Conservation (phyloP, 768 basidiomycete species). For the Exsudoporus frostii region DNA sequence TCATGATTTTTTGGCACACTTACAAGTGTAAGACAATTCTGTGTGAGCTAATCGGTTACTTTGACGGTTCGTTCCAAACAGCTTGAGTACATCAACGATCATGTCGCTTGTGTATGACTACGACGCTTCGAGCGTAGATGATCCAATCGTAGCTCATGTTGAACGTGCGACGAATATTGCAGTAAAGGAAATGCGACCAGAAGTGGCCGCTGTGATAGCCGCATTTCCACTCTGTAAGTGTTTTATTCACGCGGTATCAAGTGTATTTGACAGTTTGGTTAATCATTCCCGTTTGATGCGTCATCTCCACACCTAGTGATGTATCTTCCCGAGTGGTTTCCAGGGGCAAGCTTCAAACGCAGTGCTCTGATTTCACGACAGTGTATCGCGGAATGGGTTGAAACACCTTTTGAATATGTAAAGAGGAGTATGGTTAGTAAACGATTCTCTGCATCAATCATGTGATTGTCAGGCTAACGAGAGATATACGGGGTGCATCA, state of each 20-base stretch:
- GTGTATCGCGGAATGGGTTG: conserved; percentile 9
- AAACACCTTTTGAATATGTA: conserved; percentile 23
- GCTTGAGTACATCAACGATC: conserved; percentile 19
- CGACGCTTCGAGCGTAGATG: conserved; percentile 9
- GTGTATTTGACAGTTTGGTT: neutral
- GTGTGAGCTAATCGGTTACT: neutral
- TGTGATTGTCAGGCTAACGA: neutral
- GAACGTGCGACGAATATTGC: conserved; percentile 7
- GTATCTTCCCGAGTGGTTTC: conserved; percentile 23
- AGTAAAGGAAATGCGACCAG: conserved; percentile 15
- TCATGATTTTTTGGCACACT: conserved; percentile 22
- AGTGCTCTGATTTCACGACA: conserved; percentile 11
- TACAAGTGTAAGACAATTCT: conserved; percentile 13
- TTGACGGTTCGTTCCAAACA: conserved; percentile 3
- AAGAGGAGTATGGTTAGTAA: conserved; percentile 20
- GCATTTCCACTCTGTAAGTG: conserved; percentile 20
- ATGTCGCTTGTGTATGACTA: conserved; percentile 28
- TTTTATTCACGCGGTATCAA: neutral
- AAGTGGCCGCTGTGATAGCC: conserved; percentile 13
- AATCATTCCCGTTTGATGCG: neutral
- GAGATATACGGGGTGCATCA: neutral
- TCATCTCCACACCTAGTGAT: conserved; percentile 7
- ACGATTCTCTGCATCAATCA: neutral
- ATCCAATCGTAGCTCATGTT: conserved; percentile 19
- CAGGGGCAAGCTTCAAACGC: conserved; percentile 22